Evolutionary conservation across 192 early-diverging fungal genomes (phyloP).

Genomic region (Piromyces finnis): DNA sequence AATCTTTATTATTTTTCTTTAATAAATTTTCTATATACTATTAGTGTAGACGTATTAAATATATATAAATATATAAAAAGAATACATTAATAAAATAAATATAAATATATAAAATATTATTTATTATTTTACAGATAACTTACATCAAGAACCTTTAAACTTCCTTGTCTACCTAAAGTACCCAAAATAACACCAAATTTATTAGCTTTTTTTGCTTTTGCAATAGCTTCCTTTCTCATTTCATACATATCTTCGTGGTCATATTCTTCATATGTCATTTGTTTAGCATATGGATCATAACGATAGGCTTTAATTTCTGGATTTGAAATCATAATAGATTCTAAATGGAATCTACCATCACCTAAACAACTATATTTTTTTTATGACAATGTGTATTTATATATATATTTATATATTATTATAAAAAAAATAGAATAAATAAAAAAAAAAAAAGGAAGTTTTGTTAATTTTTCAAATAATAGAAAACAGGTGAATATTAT

Average conservation of each 20-base stretch:
- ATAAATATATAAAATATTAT: not conserved
- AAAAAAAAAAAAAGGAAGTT: constrained; percentile 6
- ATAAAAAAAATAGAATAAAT: constrained; percentile 12
- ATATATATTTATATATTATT: not conserved
- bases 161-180: constrained; percentile 91
- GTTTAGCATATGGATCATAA: constrained; percentile 91
- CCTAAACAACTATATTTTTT: constrained; percentile 38
- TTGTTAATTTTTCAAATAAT: no score
- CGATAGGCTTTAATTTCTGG: constrained; percentile 69
- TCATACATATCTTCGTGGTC: constrained; percentile 84
- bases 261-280: constrained; percentile 83
- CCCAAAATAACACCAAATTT: constrained; percentile 84
- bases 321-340: constrained; percentile 98
- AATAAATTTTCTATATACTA: constrained; percentile 53
- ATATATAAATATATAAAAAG: not conserved
- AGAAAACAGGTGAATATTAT: no score
- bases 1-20: constrained; percentile 32
- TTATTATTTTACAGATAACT: not conserved
- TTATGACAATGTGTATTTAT: not conserved
- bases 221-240: constrained; percentile 69
- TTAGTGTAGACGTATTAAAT: no score
- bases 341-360: constrained; percentile 94
- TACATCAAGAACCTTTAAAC: constrained; percentile 72
- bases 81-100: not conserved
- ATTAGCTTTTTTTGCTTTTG: constrained; percentile 45